These are phyloP conservation scores for Plasmodium gallinaceum DNA, from an alignment of 169 alveolate species.

Conservation along the genomic window DNA sequence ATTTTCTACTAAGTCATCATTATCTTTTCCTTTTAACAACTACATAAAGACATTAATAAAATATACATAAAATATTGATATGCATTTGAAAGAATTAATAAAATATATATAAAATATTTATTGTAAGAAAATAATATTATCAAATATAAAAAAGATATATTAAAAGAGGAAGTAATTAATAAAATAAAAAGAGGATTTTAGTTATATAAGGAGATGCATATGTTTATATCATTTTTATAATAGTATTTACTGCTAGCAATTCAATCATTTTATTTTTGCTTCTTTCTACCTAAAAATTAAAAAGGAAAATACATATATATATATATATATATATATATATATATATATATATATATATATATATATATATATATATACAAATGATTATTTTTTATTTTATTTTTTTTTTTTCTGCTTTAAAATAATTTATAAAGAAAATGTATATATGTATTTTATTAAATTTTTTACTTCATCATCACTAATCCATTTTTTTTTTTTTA, in stretches of 20 bases:
- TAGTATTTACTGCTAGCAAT: conserved; percentile 48
- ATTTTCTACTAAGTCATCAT: conserved; percentile 51
- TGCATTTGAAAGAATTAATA: not conserved
- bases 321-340: not conserved
- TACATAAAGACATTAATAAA: not conserved
- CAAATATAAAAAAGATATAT: not conserved
- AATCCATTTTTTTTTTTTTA: conserved; percentile 21
- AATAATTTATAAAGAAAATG: too few species aligned
- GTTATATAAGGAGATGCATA: not conserved
- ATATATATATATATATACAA: not conserved
- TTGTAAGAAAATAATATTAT: not conserved
- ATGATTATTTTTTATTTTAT: not conserved
- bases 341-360: not conserved
- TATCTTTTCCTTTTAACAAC: conserved; percentile 69
- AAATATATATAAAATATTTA: too few species aligned
- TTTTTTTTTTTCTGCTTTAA: too few species aligned
- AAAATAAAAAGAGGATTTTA: not conserved
- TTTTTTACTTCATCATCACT: conserved; percentile 31
- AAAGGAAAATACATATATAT: not conserved
- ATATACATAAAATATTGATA: not conserved
- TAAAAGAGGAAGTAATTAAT: too few species aligned
- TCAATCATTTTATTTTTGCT: conserved; percentile 70
- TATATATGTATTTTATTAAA: not conserved
- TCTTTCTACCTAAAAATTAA: conserved; percentile 38
- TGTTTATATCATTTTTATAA: not conserved